Base-by-base conservation (phyloP, 495 filamentous ascomycete species). In the Achaetomiella virescens region DNA sequence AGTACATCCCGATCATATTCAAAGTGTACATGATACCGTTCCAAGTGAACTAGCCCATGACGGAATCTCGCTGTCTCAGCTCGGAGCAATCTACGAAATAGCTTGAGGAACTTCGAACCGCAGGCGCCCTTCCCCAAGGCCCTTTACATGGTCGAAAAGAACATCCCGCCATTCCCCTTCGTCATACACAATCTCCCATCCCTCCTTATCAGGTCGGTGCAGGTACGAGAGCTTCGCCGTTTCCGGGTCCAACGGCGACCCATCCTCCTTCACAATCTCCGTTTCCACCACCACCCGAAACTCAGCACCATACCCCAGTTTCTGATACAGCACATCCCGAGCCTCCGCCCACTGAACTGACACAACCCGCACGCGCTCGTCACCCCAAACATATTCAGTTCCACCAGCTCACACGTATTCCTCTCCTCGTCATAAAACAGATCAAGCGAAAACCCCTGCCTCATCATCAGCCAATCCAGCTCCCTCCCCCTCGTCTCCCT, bases 391-490 rank as follows among this genome's bases (percentile, higher is more conserved):
- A 44, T 61, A 29, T 67, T 67, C 17, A 70, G 46, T 50, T 67
- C 62, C 44, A 67, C 46, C 25, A 67, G 55, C 48, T 58, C 51
- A 40, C 54, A 45, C 2, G 12, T 29, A 1, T 52, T 29, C 18
- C 12, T 15, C n/a, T 54, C 49, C 25, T 63, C 60, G n/a, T 70
- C 67, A 42, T 56, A 67, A n/a, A 57, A 55, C 3, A 70, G 54
- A 46, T 67, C 65, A 38, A 70, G 67, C 0, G 60, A 55, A 21
- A 66, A 63, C 15, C 65, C 67, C 48, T 70, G 67, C 31, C 40
- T 27, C 8, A 42, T 33, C 46, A 67, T 50, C 41, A 67, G 17
- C 22, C 56, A 29, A 38, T 63, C 53, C 27, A 9, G 27, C 27
- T 31, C 27, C 27, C 9, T 31, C 27, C 27, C 27, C 27, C 48